Evolutionary conservation across 164 flowering plant species (phyloP).

Genomic region (Cinnamomum chago): DNA sequence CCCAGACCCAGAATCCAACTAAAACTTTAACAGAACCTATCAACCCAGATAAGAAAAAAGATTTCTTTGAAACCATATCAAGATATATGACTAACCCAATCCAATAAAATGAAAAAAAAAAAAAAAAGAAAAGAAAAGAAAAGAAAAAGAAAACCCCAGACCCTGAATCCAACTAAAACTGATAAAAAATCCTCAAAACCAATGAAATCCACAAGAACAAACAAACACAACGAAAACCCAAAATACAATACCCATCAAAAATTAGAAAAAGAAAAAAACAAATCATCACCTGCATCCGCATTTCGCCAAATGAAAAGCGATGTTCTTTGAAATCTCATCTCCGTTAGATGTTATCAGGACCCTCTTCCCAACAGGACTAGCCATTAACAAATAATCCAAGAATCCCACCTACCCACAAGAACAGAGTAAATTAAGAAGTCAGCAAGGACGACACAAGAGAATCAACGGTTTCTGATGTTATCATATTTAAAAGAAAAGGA

Average conservation of each 20-base stretch:
- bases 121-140: no score
- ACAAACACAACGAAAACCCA: not conserved
- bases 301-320: constrained; percentile 60
- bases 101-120: not conserved
- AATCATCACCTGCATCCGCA: constrained; percentile 70
- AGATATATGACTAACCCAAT: not conserved
- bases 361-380: constrained; percentile 33
- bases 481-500: no score
- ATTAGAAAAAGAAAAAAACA: not conserved
- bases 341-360: constrained; percentile 77
- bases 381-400: no score
- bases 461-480: no score
- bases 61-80: not conserved
- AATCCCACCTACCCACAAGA: no score
- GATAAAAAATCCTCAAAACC: not conserved
- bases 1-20: not conserved
- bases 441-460: no score
- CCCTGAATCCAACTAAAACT: no score
- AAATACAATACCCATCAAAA: not conserved
- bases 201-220: not conserved
- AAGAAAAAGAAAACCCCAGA: not conserved
- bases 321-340: constrained; percentile 57
- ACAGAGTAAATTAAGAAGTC: no score
- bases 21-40: not conserved
- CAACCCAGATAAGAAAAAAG: not conserved